These are phyloP conservation scores for Xylaria sp. DNA, from an alignment of 2,329 filamentous ascomycete genomes.

Conservation along the genomic window DNA sequence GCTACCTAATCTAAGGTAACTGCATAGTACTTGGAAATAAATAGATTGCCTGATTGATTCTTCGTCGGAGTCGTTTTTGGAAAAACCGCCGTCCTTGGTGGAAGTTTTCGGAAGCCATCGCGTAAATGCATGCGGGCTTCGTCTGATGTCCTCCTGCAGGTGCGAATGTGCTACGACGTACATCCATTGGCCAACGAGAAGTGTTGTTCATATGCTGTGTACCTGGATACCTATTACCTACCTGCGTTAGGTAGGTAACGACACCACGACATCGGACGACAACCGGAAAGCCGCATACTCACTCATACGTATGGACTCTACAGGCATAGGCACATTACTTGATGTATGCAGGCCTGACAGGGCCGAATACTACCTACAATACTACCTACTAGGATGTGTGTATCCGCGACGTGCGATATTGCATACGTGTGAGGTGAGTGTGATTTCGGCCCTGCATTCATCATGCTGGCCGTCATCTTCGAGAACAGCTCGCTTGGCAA, in stretches of 20 bases:
- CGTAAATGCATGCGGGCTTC: background rate
- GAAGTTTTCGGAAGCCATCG: background rate
- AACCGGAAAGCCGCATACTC: background rate
- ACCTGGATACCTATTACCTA: no score
- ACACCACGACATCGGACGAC: background rate
- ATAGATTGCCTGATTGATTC: no score
- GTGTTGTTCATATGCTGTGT: background rate
- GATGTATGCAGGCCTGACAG: background rate
- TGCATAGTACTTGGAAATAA: no score
- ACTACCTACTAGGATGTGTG: no score
- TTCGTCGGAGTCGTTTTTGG: no score
- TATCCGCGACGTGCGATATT: no score
- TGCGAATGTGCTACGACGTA: background rate
- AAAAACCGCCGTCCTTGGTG: background rate
- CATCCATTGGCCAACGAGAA: background rate
- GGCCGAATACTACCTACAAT: background rate
- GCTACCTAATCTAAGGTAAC: no score
- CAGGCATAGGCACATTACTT: background rate
- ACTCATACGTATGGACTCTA: no score
- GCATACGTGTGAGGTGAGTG: no score
- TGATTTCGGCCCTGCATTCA: background rate
- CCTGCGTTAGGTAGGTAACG: no score
- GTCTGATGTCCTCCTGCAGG: background rate
- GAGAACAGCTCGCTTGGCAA: background rate
- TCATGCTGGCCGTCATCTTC: background rate